Conservation (phyloP, 805 yeast genomes). For the Yarrowia sp. region DNA sequence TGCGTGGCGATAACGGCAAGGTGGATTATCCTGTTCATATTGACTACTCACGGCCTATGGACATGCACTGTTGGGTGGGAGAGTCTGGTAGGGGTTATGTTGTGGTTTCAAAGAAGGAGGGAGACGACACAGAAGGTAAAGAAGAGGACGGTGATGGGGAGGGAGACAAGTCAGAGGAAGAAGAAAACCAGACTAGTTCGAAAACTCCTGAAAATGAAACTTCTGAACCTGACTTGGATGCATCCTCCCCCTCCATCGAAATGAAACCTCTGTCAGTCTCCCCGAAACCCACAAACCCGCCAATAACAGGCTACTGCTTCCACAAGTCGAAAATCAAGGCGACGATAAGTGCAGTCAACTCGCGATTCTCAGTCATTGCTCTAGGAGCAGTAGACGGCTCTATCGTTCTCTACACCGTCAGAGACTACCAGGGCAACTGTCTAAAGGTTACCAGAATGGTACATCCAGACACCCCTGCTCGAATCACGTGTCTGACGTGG, state of each 20-base stretch:
- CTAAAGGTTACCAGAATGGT: constrained; percentile 36
- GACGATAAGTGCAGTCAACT: constrained; percentile 39
- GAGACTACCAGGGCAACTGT: constrained; percentile 38
- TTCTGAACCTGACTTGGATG: too few relatives aligned
- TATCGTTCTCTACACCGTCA: constrained; percentile 41
- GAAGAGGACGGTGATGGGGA: too few relatives aligned
- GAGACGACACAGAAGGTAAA: background rate
- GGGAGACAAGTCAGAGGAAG: too few relatives aligned
- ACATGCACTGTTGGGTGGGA: constrained; percentile 22
- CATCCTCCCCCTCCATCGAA: background rate
- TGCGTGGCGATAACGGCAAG: constrained; percentile 31
- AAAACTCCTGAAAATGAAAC: too few relatives aligned
- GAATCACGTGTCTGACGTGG: constrained; percentile 37
- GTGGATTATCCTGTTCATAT: constrained; percentile 31
- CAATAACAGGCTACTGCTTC: constrained; percentile 9
- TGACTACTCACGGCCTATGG: constrained; percentile 26
- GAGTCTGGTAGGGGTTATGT: constrained; percentile 28
- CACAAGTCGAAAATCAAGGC: constrained; percentile 26
- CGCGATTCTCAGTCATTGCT: constrained; percentile 43
- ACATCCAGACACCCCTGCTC: constrained; percentile 32
- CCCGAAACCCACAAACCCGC: background rate
- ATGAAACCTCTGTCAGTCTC: background rate
- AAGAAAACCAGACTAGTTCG: too few relatives aligned
- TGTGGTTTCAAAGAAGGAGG: background rate
- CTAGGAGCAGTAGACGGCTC: constrained; percentile 42